A percentile compares a stretch with the other conserved stretches of the same genome.
Evolutionary conservation across 2,329 filamentous ascomycete species (phyloP).

Genomic region (Pestalotiopsis sp.): DNA sequence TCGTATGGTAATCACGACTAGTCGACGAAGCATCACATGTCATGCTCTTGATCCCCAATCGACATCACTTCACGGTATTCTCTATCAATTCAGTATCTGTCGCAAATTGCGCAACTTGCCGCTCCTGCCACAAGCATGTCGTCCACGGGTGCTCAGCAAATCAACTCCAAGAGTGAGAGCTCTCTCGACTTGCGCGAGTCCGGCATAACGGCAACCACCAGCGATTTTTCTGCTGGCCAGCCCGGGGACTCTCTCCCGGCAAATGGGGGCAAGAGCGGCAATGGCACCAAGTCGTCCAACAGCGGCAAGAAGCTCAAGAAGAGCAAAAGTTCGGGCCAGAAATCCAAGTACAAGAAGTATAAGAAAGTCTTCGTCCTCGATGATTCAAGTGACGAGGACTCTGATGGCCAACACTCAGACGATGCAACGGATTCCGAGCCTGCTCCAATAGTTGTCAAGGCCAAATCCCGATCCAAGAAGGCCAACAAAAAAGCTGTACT

Average conservation of each 20-base stretch:
- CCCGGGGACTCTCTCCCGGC: too few species aligned
- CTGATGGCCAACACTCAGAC: slow-evolving; percentile 6
- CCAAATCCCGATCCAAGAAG: background rate
- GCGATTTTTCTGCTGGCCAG: too few species aligned
- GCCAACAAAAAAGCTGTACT: slow-evolving; percentile 31
- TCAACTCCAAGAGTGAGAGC: background rate
- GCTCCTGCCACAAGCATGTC: too few species aligned
- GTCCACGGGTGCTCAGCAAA: too few species aligned
- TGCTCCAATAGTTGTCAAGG: background rate
- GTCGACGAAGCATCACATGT: too few species aligned
- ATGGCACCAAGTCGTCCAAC: slow-evolving; percentile 1
- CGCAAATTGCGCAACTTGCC: too few species aligned
- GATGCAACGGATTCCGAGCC: background rate
- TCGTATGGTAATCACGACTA: too few species aligned
- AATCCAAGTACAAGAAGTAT: slow-evolving; percentile 22
- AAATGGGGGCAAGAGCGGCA: background rate
- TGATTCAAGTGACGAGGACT: slow-evolving; percentile 9
- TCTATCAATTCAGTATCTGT: too few species aligned
- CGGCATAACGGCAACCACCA: too few species aligned
- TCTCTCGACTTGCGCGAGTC: background rate
- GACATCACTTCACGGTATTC: too few species aligned
- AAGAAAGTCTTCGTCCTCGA: slow-evolving; percentile 22
- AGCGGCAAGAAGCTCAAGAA: background rate
- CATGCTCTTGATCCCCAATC: too few species aligned
- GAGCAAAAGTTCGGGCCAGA: background rate